These are phyloP conservation scores for Berberis vulgaris DNA, from an alignment of 164 flowering plant species.

Conservation along the genomic window DNA sequence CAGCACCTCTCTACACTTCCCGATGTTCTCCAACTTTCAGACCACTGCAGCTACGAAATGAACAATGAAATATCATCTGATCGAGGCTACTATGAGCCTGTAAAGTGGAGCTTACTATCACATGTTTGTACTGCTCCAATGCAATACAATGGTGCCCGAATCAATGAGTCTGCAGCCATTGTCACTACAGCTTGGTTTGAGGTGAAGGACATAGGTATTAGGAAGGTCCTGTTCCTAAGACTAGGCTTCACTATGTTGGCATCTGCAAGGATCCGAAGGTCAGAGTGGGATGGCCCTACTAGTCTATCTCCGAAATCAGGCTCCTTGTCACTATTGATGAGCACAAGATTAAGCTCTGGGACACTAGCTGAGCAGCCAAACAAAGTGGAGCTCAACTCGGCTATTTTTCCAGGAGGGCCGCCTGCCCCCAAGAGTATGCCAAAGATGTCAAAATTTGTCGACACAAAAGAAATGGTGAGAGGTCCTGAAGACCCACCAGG, in stretches of 20 bases:
- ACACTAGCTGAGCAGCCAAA: slow-evolving; percentile 29
- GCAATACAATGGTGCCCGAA: slow-evolving; percentile 36
- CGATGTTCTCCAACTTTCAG: slow-evolving; percentile 41
- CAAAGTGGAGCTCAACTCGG: slow-evolving; percentile 66
- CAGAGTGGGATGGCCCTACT: slow-evolving; percentile 77
- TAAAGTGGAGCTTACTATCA: slow-evolving; percentile 74
- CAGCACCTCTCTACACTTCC: slow-evolving; percentile 81
- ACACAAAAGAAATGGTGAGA: slow-evolving; percentile 61
- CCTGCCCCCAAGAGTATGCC: slow-evolving; percentile 42
- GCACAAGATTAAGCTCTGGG: slow-evolving; percentile 47
- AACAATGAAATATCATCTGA: slow-evolving; percentile 29
- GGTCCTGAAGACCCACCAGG: slow-evolving; percentile 91
- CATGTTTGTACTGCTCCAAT: slow-evolving; percentile 86
- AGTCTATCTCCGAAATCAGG: slow-evolving; percentile 56
- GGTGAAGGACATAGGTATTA: slow-evolving; percentile 59
- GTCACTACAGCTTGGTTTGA: slow-evolving; percentile 90
- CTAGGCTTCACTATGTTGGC: slow-evolving; percentile 72
- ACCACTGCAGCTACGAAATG: slow-evolving; percentile 34
- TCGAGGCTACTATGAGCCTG: slow-evolving; percentile 58
- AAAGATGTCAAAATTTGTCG: slow-evolving; percentile 51
- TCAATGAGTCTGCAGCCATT: slow-evolving; percentile 60
- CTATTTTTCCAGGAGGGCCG: slow-evolving; percentile 70
- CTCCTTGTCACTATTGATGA: slow-evolving; percentile 46
- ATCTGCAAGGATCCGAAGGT: slow-evolving; percentile 54
- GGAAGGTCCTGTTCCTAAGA: slow-evolving; percentile 70